Base-by-base conservation (phyloP, 2,329 filamentous ascomycete species). In the Bipolaris victoriae region DNA sequence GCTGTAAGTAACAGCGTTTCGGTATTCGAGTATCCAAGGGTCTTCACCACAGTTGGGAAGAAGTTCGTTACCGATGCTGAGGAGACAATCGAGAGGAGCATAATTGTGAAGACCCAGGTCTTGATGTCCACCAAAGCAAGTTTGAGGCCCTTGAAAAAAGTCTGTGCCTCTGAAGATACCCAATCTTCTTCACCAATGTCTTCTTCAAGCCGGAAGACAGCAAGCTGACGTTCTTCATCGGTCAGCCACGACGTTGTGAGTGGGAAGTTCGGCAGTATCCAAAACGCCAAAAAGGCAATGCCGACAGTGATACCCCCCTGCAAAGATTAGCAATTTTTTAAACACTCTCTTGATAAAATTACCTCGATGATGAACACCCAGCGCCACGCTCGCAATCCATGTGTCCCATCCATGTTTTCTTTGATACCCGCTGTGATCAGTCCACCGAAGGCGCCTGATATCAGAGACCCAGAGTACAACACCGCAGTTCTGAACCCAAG, bases 361-460 rank as follows among this genome's bases (percentile, higher is more conserved):
- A 50, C 52, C n/a, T 57, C 88, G 37, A 91, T 86, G 52, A 91
- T 86, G 76, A 90, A 90, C 0, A 90, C 77, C 84, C 84, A 88
- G 11, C 86, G 79, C 88, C 83, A 91, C 3, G 86, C 86, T 2
- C 80, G 76, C 2, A 88, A 76, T 0, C 87, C 88, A 7, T 75
- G 76, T 0, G 76, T 75, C 1, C 84, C 81, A 57, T 89, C 81
- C 80, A 92, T 83, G 48, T 88, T 85, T n/a, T 79, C 78, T 0
- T 84, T 86, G 52, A 92, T 90, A 6, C 88, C 81, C n/a, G 80
- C 80, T 11, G 80, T 80, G 26, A 82, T 79, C n/a, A 82, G 64
- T 33, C 88, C 89, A 0, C 88, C 89, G 67, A 92, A 91, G 1
- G 89, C 89, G 4, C 88, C 88, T 0, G 87, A 88, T 18, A 92